phyloP scores from a whole-genome alignment of 1,139 yeast genomes.

The Debaryomyces fabryi region DNA sequence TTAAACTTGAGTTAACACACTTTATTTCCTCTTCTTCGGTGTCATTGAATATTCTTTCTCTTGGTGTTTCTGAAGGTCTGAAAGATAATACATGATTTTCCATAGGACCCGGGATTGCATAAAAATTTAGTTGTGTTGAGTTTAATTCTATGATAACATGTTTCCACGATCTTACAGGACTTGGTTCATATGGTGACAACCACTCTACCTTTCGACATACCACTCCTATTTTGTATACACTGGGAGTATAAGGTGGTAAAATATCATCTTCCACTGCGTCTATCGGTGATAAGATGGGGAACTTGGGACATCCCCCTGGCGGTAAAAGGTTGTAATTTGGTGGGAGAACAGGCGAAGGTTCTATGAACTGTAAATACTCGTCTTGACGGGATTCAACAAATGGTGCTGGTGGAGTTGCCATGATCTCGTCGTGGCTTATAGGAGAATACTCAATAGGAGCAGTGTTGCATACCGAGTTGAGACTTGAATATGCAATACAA shows the following conservation, averaged over 20 bases:
- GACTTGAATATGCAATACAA: conserved; percentile 2
- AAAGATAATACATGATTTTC: conserved; percentile 33
- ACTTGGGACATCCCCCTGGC: conserved; percentile 54
- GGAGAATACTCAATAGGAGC: not conserved
- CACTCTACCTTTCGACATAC: conserved; percentile 64
- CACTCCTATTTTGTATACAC: conserved; percentile 57
- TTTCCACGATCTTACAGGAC: conserved; percentile 66
- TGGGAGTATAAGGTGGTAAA: conserved; percentile 59
- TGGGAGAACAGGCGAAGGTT: conserved; percentile 53
- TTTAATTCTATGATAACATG: conserved; percentile 64
- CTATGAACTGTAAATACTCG: conserved; percentile 42
- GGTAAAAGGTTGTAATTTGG: conserved; percentile 49
- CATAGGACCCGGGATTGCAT: conserved; percentile 41
- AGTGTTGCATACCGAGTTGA: not conserved
- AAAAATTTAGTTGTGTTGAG: conserved; percentile 73
- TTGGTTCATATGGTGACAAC: conserved; percentile 66
- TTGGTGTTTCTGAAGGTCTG: conserved; percentile 14
- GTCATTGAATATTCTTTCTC: conserved; percentile 19
- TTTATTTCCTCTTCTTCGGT: conserved; percentile 16
- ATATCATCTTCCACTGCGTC: conserved; percentile 23
- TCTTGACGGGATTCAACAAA: conserved; percentile 13
- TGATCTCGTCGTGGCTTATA: not conserved
- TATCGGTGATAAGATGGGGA: conserved; percentile 41
- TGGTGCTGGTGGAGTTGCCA: not conserved
- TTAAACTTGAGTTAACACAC: conserved; percentile 27